Evolutionary conservation across 148 eudicot species (phyloP).

Genomic region (Cornus controversa): DNA sequence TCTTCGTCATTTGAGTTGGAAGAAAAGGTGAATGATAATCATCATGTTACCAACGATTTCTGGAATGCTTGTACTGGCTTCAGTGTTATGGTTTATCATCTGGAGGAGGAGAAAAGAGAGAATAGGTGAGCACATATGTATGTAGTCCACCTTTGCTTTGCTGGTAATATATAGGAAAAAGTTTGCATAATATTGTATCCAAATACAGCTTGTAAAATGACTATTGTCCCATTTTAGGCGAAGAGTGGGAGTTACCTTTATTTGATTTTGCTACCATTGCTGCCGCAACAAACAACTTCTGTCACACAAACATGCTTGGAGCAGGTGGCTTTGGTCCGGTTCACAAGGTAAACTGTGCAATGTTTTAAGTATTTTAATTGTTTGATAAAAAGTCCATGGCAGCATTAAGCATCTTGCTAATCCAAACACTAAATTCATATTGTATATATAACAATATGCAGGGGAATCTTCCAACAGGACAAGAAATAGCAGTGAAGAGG

Average conservation of each 20-base stretch:
- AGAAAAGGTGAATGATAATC: no score
- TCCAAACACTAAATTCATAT: not conserved
- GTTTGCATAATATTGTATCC: no score
- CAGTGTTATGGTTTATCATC: no score
- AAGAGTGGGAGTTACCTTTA: conserved; percentile 36
- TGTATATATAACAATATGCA: not conserved
- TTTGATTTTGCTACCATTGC: conserved; percentile 30
- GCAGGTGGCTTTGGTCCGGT: conserved; percentile 51
- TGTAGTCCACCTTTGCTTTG: no score
- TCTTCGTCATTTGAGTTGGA: no score
- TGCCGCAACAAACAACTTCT: conserved; percentile 31
- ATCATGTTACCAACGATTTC: no score
- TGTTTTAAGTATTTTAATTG: not conserved
- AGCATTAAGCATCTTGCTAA: not conserved
- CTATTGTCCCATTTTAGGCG: conserved; percentile 2
- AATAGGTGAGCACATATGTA: no score
- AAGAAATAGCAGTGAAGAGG: conserved; percentile 49
- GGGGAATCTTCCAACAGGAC: conserved; percentile 33
- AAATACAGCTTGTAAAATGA: not conserved
- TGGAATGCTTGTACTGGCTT: no score
- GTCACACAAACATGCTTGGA: conserved; percentile 29
- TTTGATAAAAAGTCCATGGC: not conserved
- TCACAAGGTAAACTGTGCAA: conserved; percentile 31
- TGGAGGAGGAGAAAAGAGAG: no score
- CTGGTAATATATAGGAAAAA: no score